These are phyloP conservation scores for Mariannaea elegans DNA, from an alignment of 2,329 filamentous ascomycete genomes.

Conservation along the genomic window DNA sequence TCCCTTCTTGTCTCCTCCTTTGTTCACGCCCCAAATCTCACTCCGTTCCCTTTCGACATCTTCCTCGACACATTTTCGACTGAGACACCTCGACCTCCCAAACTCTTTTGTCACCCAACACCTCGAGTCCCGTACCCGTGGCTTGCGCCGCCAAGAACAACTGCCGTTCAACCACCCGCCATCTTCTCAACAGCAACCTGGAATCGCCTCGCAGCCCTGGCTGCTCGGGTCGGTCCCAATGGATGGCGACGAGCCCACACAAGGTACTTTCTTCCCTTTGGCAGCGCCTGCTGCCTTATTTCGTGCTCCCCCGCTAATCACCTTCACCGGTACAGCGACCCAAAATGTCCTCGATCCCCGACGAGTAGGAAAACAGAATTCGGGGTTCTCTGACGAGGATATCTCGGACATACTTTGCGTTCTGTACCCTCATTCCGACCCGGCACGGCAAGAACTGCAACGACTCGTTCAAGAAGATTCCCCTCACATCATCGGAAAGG, in stretches of 20 bases:
- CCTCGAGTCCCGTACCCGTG: constrained; percentile 25
- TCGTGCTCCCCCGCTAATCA: constrained; percentile 23
- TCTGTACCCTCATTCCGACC: constrained; percentile 79
- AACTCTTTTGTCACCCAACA: constrained; percentile 19
- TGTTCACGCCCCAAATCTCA: constrained; percentile 1
- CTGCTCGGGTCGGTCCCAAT: constrained; percentile 49
- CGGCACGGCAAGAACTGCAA: constrained; percentile 75
- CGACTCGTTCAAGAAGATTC: constrained; percentile 58
- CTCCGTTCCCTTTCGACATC: constrained; percentile 12
- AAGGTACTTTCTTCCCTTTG: constrained; percentile 45
- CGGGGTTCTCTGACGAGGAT: constrained; percentile 83
- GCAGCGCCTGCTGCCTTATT: not conserved
- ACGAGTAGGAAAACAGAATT: constrained; percentile 80
- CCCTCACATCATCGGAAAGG: constrained; percentile 59
- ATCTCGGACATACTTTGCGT: constrained; percentile 90
- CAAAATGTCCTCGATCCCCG: constrained; percentile 85
- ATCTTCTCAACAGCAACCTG: constrained; percentile 30
- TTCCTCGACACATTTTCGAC: constrained; percentile 9
- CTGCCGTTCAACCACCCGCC: constrained; percentile 11
- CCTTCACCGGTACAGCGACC: constrained; percentile 62
- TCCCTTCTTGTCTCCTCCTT: constrained; percentile 15
- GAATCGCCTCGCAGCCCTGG: constrained; percentile 35
- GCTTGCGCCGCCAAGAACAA: constrained; percentile 11
- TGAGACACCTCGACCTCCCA: constrained; percentile 19
- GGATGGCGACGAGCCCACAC: constrained; percentile 56